Percentiles rank a stretch among this genome's conserved stretches.
Evolutionary conservation across 169 alveolate genomes (phyloP).

Genomic region (Babesia divergens): DNA sequence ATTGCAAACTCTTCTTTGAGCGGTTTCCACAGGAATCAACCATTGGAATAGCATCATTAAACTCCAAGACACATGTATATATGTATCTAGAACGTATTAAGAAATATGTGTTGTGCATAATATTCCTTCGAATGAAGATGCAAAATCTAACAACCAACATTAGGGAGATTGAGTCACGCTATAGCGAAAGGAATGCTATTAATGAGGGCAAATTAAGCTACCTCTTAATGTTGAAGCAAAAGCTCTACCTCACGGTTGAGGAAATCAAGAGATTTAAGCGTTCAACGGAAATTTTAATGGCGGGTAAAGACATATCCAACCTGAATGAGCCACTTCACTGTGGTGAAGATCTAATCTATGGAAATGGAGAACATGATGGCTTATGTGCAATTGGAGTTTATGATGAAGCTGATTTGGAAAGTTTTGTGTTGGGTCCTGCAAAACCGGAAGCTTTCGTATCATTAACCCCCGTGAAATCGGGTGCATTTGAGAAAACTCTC

Average conservation of each 20-base stretch:
- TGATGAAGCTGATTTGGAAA: conserved; percentile 6
- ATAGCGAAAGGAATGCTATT: neutral
- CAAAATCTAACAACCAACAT: neutral
- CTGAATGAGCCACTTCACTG: neutral
- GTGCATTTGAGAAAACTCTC: no score
- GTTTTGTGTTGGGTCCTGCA: neutral
- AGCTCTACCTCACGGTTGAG: conserved; percentile 11
- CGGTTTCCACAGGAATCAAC: conserved; percentile 1
- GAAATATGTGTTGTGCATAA: conserved; percentile 24
- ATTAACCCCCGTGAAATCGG: no score
- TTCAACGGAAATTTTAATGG: neutral
- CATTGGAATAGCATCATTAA: conserved; percentile 3
- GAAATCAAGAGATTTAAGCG: conserved; percentile 20
- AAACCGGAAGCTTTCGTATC: no score
- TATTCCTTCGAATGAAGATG: conserved; percentile 32
- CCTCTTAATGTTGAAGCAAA: conserved; percentile 8
- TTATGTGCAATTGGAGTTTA: neutral
- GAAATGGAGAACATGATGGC: neutral
- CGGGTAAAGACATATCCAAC: neutral
- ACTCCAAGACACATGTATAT: neutral
- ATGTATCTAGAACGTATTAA: conserved; percentile 43
- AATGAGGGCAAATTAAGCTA: conserved; percentile 14
- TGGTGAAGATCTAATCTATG: no score
- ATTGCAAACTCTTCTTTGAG: conserved; percentile 16
- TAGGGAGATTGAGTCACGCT: neutral